A percentile compares a stretch with the other conserved stretches of the same genome.
These are phyloP conservation scores for Nakaseomyces delphensis DNA, from an alignment of 1,139 yeast species.

Conservation along the genomic window DNA sequence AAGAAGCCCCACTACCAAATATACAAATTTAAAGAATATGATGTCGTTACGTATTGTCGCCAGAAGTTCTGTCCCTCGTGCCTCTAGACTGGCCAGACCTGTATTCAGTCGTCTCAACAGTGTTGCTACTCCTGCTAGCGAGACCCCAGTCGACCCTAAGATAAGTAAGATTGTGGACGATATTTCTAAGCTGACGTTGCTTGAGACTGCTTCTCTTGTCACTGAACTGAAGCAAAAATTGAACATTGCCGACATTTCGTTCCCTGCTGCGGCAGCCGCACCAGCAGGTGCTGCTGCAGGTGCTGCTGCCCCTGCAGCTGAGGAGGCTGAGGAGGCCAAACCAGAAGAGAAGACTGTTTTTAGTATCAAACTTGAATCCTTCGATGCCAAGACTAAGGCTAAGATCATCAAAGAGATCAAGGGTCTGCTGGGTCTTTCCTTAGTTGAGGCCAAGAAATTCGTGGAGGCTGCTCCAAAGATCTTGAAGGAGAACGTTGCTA, in stretches of 20 bases:
- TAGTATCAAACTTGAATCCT: conserved; percentile 82
- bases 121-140: conserved; percentile 32
- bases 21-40: background rate
- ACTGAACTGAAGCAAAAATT: conserved; percentile 75
- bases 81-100: conserved; percentile 5
- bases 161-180: conserved; percentile 81
- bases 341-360: conserved; percentile 92
- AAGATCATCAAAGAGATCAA: conserved; percentile 96
- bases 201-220: conserved; percentile 83
- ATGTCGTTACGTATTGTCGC: conserved; percentile 22
- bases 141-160: conserved; percentile 70
- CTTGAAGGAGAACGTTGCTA: conserved; percentile 52
- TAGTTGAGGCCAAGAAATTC: conserved; percentile 94
- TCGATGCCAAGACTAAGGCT: conserved; percentile 92
- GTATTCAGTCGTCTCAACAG: conserved; percentile 42
- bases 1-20: too few species aligned
- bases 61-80: conserved; percentile 17
- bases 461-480: conserved; percentile 97
- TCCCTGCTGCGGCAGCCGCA: conserved; percentile 54
- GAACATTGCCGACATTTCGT: conserved; percentile 86
- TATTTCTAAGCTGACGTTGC: conserved; percentile 76
- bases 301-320: conserved; percentile 53
- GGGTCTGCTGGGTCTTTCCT: conserved; percentile 78
- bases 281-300: conserved; percentile 31
- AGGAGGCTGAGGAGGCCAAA: conserved; percentile 69